A percentile compares a stretch with the other conserved stretches of the same genome.
Conservation (phyloP, 805 yeast species). For the Sugiyamaella marilandica region DNA sequence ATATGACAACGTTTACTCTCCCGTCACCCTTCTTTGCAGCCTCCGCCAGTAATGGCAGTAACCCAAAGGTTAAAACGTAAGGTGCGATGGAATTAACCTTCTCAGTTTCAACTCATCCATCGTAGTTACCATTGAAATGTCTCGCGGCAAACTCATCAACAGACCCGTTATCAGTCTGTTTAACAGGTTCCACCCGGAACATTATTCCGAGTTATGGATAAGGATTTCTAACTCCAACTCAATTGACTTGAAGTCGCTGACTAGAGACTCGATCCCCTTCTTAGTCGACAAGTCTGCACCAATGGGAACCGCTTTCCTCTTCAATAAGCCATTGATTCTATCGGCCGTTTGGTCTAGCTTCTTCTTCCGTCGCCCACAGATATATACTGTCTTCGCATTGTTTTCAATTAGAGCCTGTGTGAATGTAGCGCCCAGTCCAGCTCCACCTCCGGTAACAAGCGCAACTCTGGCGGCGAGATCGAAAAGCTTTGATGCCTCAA, state of each 20-base stretch:
- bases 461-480: slow-evolving; percentile 67
- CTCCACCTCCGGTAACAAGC: slow-evolving; percentile 71
- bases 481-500: slow-evolving; percentile 39
- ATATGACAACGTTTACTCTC: slow-evolving; percentile 49
- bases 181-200: neutral
- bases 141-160: slow-evolving; percentile 12
- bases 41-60: slow-evolving; percentile 17
- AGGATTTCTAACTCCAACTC: slow-evolving; percentile 28
- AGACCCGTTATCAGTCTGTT: neutral
- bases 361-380: slow-evolving; percentile 49
- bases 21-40: slow-evolving; percentile 36
- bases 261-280: slow-evolving; percentile 14
- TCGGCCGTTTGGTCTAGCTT: slow-evolving; percentile 46
- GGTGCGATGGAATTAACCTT: slow-evolving; percentile 13
- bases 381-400: slow-evolving; percentile 60
- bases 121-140: slow-evolving; percentile 9
- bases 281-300: slow-evolving; percentile 13
- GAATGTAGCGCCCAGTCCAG: slow-evolving; percentile 67
- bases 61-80: slow-evolving; percentile 17
- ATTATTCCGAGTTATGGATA: slow-evolving; percentile 34
- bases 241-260: slow-evolving; percentile 6
- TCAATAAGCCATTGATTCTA: slow-evolving; percentile 12
- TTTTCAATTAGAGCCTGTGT: slow-evolving; percentile 69
- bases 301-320: slow-evolving; percentile 15
- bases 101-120: slow-evolving; percentile 13